Evolutionary conservation across 441 rosid genomes (phyloP).

Genomic region (Geranium incanum): DNA sequence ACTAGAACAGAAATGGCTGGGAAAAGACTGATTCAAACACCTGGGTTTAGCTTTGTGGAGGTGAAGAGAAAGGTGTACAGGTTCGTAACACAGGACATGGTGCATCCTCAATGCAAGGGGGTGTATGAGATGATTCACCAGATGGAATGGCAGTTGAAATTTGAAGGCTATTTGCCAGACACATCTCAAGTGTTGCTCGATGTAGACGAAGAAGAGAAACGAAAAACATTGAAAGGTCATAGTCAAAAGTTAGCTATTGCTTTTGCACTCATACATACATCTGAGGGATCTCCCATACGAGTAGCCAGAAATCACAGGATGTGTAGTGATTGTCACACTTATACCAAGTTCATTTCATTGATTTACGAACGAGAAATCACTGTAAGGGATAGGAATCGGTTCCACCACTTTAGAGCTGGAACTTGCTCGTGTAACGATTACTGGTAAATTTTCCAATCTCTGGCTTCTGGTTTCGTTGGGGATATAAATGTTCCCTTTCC

Average conservation of each 20-base stretch:
- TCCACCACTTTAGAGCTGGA: slow-evolving; percentile 7
- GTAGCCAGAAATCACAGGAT: slow-evolving; percentile 10
- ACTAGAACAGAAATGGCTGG: slow-evolving; percentile 34
- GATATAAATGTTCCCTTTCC: too few relatives aligned
- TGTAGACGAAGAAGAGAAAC: slow-evolving; percentile 66
- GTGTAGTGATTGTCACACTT: slow-evolving; percentile 13
- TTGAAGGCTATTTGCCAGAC: slow-evolving; percentile 51
- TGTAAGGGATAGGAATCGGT: slow-evolving; percentile 13
- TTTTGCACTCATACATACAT: slow-evolving; percentile 47
- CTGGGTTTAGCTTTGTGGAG: slow-evolving; percentile 54
- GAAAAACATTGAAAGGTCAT: slow-evolving; percentile 47
- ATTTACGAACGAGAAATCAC: slow-evolving; percentile 4
- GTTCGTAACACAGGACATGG: slow-evolving; percentile 58
- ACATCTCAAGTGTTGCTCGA: slow-evolving; percentile 43
- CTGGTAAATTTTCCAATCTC: slow-evolving; percentile 38
- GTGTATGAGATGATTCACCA: slow-evolving; percentile 56
- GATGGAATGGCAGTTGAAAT: slow-evolving; percentile 58
- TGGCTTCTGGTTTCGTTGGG: too few relatives aligned
- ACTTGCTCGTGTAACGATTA: slow-evolving; percentile 73
- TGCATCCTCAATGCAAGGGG: slow-evolving; percentile 31
- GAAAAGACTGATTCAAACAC: slow-evolving; percentile 38
- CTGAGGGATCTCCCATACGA: slow-evolving; percentile 23
- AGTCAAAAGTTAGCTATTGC: slow-evolving; percentile 78
- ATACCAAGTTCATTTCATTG: slow-evolving; percentile 5
- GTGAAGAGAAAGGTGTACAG: slow-evolving; percentile 41